Evolutionary conservation across 2,329 filamentous ascomycete genomes (phyloP).

Genomic region (Zarea fungicola): DNA sequence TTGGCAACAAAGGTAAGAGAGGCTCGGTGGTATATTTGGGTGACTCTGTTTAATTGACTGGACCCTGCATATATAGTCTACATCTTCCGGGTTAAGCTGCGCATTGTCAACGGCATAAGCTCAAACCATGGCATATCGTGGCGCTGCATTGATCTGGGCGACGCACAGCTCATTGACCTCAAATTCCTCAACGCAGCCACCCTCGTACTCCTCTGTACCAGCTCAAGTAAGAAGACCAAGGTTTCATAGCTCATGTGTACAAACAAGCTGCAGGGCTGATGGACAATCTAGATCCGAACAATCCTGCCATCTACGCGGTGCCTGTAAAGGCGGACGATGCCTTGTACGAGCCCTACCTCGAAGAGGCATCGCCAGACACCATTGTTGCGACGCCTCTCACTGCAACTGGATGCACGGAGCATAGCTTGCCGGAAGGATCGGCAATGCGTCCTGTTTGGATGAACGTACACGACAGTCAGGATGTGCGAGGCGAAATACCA

Average conservation of each 20-base stretch:
- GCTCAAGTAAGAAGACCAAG: constrained; percentile 34
- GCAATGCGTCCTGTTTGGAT: constrained; percentile 39
- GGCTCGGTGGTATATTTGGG: constrained; percentile 37
- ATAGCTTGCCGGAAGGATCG: constrained; percentile 24
- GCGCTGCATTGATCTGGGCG: constrained; percentile 36
- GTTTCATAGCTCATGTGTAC: too few relatives aligned
- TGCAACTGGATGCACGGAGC: constrained; percentile 17
- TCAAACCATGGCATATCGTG: constrained; percentile 34
- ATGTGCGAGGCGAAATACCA: constrained; percentile 41
- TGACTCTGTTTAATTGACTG: constrained; percentile 36
- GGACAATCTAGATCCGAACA: constrained; percentile 19
- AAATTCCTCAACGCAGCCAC: constrained; percentile 62
- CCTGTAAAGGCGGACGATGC: constrained; percentile 33
- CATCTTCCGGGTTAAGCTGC: constrained; percentile 49
- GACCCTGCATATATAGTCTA: constrained; percentile 41
- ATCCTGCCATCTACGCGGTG: constrained; percentile 26
- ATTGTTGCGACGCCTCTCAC: constrained; percentile 9
- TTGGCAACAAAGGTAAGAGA: constrained; percentile 32
- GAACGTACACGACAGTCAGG: constrained; percentile 43
- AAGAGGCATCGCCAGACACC: constrained; percentile 14
- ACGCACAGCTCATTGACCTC: constrained; percentile 51
- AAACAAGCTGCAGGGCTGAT: not conserved
- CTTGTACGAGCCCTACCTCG: constrained; percentile 32
- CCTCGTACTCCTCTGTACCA: constrained; percentile 54
- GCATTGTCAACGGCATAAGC: constrained; percentile 56